Evolutionary conservation across 2,329 filamentous ascomycete species (phyloP).

Genomic region (Alternaria consortialis): DNA sequence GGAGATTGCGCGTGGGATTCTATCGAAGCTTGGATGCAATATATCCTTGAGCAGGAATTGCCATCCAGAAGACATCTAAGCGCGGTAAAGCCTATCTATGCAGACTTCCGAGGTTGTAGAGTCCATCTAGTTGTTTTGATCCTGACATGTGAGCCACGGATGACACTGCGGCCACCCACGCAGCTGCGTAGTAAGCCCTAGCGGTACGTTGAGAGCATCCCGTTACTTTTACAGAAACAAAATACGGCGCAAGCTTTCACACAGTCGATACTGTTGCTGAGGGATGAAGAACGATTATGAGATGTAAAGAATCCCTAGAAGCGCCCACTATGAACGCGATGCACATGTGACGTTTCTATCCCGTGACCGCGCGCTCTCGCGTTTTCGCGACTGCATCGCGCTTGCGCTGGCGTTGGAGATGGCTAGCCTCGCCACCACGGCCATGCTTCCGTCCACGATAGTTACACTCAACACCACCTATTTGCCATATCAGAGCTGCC

Average conservation of each 20-base stretch:
- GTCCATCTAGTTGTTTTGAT: background rate
- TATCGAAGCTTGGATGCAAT: background rate
- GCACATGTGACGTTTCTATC: background rate
- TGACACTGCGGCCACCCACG: background rate
- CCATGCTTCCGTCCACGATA: constrained; percentile 4
- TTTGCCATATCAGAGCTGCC: background rate
- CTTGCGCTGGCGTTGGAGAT: background rate
- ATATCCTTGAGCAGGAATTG: background rate
- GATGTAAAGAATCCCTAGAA: background rate
- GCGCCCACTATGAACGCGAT: background rate
- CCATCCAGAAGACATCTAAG: background rate
- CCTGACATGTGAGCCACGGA: background rate
- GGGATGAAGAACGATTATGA: background rate
- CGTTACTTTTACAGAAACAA: background rate
- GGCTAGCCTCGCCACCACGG: constrained; percentile 3
- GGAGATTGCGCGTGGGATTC: constrained; percentile 8
- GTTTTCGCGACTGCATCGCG: constrained; percentile 14
- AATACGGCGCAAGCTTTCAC: background rate
- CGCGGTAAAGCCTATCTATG: background rate
- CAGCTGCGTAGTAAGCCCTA: background rate
- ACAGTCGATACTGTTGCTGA: background rate
- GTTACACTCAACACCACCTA: background rate
- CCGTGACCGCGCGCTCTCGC: constrained; percentile 28
- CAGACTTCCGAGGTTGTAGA: background rate
- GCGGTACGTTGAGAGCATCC: background rate